Evolutionary conservation across 108 stramenopile genomes (phyloP), one percentile per base, ranked within the genome.

Genomic region (Stephanodiscus triporus): DNA sequence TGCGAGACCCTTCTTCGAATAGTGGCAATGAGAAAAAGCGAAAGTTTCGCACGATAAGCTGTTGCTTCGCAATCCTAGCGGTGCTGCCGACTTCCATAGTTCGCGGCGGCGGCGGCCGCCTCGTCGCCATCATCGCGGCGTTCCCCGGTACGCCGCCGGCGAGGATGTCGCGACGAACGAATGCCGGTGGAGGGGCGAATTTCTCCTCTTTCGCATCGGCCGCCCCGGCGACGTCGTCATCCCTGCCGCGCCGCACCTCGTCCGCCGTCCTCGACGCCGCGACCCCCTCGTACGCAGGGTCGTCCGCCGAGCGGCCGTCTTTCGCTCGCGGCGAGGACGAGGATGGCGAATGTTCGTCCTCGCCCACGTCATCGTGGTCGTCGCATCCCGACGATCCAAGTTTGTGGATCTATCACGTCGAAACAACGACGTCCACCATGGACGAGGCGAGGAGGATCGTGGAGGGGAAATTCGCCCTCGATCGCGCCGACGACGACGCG

Each of bases 351-450:
- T 45, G 0, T 16, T 17, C 43, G 3, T 51, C 22, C 7, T 50
- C 37, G 9, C 17, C 29, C 10, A 48, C 42, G 14, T 50, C 57
- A 42, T 68, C 64, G 8, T 71, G 50, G 70, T 51, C 45, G 9
- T 66, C 29, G 9, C 74, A 81, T 51, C 56, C 64, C 0, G 26
- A 76, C 62, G 81, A 75, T 72, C 32, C 56, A 2, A 63, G 55
- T 63, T 45, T 82, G 32, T 82, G 81, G 81, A 38, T 82, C 10
- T 82, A 82, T 76, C 81, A 76, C 48, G 65, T 82, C 36, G 74
- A 82, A 55, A 45, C 74, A 7, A 82, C 81, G 6, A 75, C 75
- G 36, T 82, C 81, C 49, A 82, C 81, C 29, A 82, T 82, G 81
- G 81, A 82, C 40, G 81, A 75, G 47, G 81, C 81, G 2, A 82